phyloP scores from a whole-genome alignment of 2,329 filamentous ascomycete genomes.

The Colletotrichum sp. region DNA sequence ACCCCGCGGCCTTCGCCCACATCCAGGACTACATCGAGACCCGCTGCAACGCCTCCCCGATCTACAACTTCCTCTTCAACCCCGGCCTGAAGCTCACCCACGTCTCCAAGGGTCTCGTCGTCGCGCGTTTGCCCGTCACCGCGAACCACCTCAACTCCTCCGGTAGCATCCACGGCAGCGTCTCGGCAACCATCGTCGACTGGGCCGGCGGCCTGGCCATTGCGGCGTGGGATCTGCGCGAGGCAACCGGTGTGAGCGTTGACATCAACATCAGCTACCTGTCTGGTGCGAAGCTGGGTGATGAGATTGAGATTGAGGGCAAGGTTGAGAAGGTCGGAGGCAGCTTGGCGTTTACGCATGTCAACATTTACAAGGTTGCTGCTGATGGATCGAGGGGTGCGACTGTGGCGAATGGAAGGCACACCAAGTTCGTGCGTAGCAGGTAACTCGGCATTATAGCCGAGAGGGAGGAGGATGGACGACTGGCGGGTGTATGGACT shows the following conservation, averaged over 20 bases:
- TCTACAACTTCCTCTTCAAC: conserved; percentile 26
- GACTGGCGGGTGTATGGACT: too few relatives aligned
- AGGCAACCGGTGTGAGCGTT: conserved; percentile 71
- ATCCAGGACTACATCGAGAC: conserved; percentile 24
- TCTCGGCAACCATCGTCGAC: conserved; percentile 74
- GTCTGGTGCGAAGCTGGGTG: conserved; percentile 65
- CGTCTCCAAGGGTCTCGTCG: conserved; percentile 23
- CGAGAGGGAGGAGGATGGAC: background rate
- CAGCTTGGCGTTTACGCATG: conserved; percentile 63
- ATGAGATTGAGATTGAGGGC: conserved; percentile 72
- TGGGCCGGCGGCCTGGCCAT: conserved; percentile 78
- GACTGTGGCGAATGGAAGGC: conserved; percentile 16
- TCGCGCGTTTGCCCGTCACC: conserved; percentile 22
- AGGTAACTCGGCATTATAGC: background rate
- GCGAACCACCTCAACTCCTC: conserved; percentile 26
- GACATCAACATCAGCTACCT: conserved; percentile 79
- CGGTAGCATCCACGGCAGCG: conserved; percentile 73
- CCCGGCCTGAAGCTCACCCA: conserved; percentile 23
- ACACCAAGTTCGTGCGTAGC: conserved; percentile 23
- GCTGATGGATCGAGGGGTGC: conserved; percentile 15
- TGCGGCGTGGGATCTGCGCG: conserved; percentile 65
- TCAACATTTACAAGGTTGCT: conserved; percentile 20
- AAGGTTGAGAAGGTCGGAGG: conserved; percentile 70
- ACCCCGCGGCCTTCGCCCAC: conserved; percentile 24
- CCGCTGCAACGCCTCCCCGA: conserved; percentile 25